Evolutionary conservation across 768 basidiomycete species (phyloP).

Genomic region (Artomyces pyxidatus): DNA sequence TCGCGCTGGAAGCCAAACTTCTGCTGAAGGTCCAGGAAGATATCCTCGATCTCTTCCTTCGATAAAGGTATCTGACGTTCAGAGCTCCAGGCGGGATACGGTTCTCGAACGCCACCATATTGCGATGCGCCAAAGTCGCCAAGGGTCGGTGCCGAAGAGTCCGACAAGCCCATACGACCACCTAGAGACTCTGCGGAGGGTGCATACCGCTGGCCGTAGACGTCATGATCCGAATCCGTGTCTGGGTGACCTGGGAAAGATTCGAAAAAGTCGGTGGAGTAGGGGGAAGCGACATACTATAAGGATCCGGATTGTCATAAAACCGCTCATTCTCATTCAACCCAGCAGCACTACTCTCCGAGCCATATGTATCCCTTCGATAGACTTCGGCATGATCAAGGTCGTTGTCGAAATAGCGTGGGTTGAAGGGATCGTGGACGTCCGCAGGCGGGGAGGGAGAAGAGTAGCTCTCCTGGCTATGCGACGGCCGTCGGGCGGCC

Average conservation of each 20-base stretch:
- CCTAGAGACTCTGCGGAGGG: conserved; percentile 75
- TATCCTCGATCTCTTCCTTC: conserved; percentile 99
- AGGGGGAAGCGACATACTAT: conserved; percentile 27
- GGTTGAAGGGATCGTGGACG: conserved; percentile 57
- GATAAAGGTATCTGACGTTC: conserved; percentile 94
- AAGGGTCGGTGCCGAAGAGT: conserved; percentile 68
- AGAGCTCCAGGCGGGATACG: conserved; percentile 90
- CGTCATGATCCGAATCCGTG: conserved; percentile 74
- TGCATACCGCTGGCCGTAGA: conserved; percentile 60
- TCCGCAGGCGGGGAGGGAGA: conserved; percentile 53
- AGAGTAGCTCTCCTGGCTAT: conserved; percentile 54
- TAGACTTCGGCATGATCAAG: conserved; percentile 59
- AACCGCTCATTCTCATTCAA: conserved; percentile 39
- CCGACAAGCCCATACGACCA: conserved; percentile 51
- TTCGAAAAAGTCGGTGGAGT: conserved; percentile 1
- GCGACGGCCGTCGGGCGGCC: conserved; percentile 48
- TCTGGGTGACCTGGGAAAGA: conserved; percentile 55
- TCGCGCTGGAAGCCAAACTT: conserved; percentile 98
- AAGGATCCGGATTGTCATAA: conserved; percentile 58
- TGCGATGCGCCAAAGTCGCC: conserved; percentile 47
- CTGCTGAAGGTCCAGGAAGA: conserved; percentile 93
- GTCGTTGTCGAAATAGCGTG: conserved; percentile 63
- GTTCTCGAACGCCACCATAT: conserved; percentile 56
- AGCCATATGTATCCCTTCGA: conserved; percentile 59
- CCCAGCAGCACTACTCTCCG: conserved; percentile 60